Evolutionary conservation across 2,329 filamentous ascomycete species (phyloP).

Genomic region (Escovopsis sp.): DNA sequence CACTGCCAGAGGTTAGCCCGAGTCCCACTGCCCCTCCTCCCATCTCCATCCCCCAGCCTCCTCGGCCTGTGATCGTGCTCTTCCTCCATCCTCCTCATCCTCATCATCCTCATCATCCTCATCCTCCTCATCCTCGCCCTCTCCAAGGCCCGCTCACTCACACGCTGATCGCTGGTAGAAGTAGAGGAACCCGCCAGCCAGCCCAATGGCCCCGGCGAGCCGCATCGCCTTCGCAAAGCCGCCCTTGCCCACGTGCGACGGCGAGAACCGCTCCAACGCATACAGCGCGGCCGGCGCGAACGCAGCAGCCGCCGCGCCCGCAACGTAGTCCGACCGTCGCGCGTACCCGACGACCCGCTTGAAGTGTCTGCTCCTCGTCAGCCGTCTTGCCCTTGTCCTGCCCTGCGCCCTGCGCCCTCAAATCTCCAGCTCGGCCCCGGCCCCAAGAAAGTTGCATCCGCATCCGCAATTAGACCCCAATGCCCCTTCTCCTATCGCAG

Average conservation of each 20-base stretch:
- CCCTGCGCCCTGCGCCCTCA: neutral
- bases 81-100: no score
- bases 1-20: conserved; percentile 36
- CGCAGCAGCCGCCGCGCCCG: conserved; percentile 53
- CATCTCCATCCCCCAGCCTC: no score
- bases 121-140: neutral
- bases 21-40: neutral
- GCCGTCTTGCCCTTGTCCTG: conserved; percentile 4
- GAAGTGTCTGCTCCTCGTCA: conserved; percentile 55
- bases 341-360: conserved; percentile 82
- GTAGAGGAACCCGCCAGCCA: conserved; percentile 66
- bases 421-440: neutral
- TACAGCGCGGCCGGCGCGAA: conserved; percentile 60
- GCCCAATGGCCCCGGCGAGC: conserved; percentile 55
- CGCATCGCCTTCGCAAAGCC: conserved; percentile 77
- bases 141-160: conserved; percentile 31
- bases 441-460: no score
- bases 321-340: conserved; percentile 66
- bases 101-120: neutral
- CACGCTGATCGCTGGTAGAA: conserved; percentile 73
- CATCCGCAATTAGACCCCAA: no score
- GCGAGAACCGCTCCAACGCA: conserved; percentile 70
- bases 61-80: no score
- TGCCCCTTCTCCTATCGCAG: neutral
- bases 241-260: conserved; percentile 69